These are phyloP conservation scores for Parsonsia alboflavescens DNA, from an alignment of 257 asterid genomes.

Conservation along the genomic window DNA sequence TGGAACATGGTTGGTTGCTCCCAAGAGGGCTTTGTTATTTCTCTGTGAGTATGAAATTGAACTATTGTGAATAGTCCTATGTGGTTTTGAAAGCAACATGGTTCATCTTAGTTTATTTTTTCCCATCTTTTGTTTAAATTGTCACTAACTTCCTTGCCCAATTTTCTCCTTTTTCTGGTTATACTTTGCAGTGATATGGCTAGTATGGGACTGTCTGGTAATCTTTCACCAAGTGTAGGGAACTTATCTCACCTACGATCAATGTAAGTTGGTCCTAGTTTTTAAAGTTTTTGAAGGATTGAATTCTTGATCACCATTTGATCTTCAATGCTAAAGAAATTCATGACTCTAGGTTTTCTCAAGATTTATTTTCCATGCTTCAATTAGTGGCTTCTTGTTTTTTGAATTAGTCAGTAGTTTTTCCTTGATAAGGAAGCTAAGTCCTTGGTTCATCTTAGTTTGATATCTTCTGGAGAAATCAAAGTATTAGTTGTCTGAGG, in stretches of 20 bases:
- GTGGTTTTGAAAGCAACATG: neutral
- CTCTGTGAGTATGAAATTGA: conserved; percentile 51
- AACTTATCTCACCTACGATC: conserved; percentile 70
- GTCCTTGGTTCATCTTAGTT: neutral
- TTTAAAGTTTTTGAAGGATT: neutral
- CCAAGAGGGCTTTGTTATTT: conserved; percentile 69
- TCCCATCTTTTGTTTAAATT: neutral
- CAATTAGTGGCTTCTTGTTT: neutral
- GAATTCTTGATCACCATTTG: neutral
- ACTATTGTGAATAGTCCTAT: neutral
- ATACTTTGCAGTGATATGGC: conserved; percentile 66
- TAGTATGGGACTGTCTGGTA: conserved; percentile 69
- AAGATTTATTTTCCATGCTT: neutral
- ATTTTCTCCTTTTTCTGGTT: conserved; percentile 1
- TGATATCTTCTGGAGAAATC: neutral
- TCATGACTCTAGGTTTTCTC: neutral
- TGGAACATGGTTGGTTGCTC: conserved; percentile 97
- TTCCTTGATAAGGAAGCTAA: neutral
- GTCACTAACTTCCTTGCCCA: neutral
- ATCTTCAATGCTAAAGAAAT: neutral
- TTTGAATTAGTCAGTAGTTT: neutral
- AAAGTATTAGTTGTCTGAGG: neutral
- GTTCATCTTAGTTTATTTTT: conserved; percentile 1
- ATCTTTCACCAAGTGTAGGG: conserved; percentile 75
- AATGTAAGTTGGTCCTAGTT: conserved; percentile 43